These are phyloP conservation scores for Colletotrichum endophyticum DNA, from an alignment of 2,329 filamentous ascomycete genomes.

Conservation along the genomic window DNA sequence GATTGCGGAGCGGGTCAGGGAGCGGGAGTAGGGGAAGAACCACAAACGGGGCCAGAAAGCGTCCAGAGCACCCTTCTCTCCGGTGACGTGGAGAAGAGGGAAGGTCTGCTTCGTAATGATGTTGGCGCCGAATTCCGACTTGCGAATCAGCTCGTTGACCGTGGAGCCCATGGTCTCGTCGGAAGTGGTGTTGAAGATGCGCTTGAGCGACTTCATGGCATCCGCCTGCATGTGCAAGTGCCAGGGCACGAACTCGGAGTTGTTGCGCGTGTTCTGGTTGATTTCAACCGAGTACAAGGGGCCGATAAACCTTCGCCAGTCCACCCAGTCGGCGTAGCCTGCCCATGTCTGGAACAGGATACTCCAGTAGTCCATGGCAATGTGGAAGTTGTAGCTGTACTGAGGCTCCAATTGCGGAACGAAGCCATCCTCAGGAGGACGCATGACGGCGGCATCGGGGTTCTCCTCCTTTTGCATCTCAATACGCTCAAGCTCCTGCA, in stretches of 20 bases:
- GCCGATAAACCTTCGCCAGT: constrained; percentile 35
- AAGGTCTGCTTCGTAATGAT: constrained; percentile 39
- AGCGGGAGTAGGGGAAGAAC: constrained; percentile 39
- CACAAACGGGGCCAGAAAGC: constrained; percentile 39
- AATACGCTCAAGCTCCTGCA: constrained; percentile 46
- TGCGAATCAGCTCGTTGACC: constrained; percentile 34
- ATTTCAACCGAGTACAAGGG: constrained; percentile 27
- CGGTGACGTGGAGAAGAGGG: constrained; percentile 43
- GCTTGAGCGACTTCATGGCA: constrained; percentile 31
- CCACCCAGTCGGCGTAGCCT: constrained; percentile 37
- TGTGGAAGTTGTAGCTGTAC: constrained; percentile 31
- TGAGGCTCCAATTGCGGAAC: constrained; percentile 23
- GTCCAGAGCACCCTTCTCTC: constrained; percentile 35
- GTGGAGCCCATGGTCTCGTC: constrained; percentile 28
- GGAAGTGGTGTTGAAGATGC: constrained; percentile 33
- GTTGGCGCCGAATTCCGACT: constrained; percentile 40
- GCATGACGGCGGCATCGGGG: constrained; percentile 16
- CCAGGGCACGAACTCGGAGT: constrained; percentile 31
- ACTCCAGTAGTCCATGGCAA: constrained; percentile 45
- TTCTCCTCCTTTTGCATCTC: constrained; percentile 27
- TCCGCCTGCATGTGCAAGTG: constrained; percentile 35
- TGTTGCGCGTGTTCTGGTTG: constrained; percentile 23
- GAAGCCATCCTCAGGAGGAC: constrained; percentile 23
- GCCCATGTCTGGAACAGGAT: constrained; percentile 43
- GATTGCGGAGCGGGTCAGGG: constrained; percentile 33